These are phyloP conservation scores for Immersiella caudata DNA, from an alignment of 495 filamentous ascomycete species.

Conservation along the genomic window DNA sequence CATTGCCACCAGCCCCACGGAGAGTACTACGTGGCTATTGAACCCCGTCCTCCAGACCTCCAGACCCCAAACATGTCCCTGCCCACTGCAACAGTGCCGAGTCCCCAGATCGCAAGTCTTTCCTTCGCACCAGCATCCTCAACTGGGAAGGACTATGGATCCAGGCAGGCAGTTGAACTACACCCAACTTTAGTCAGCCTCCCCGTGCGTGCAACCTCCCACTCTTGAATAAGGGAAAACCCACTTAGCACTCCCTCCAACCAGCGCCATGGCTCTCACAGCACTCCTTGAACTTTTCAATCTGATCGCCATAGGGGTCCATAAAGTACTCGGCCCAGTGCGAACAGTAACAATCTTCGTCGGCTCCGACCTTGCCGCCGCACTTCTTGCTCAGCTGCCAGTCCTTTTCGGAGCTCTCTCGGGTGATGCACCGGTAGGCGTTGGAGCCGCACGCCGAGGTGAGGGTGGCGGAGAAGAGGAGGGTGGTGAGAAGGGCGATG, in stretches of 20 bases:
- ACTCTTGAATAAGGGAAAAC: no score
- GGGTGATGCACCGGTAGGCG: neutral
- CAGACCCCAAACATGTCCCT: no score
- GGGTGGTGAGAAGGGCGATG: neutral
- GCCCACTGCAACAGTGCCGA: no score
- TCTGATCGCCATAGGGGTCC: neutral
- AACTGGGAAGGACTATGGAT: no score
- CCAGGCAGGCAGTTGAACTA: no score
- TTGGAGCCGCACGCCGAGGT: neutral
- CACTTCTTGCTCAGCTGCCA: neutral
- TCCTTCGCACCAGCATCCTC: no score
- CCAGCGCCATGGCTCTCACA: neutral
- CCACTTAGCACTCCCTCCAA: neutral
- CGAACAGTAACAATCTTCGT: neutral
- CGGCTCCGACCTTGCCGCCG: neutral
- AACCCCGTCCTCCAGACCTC: no score
- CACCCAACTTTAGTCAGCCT: no score
- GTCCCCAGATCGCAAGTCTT: no score
- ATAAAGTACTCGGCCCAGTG: neutral
- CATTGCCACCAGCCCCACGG: no score
- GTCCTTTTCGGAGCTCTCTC: neutral
- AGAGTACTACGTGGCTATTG: no score
- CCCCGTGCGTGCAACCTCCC: no score
- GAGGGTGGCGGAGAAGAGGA: neutral
- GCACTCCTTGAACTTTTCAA: neutral